Percentiles rank a stretch among this genome's conserved stretches.
Conservation (phyloP, 1,284 basidiomycete species). For the Rhodotorula sp. region DNA sequence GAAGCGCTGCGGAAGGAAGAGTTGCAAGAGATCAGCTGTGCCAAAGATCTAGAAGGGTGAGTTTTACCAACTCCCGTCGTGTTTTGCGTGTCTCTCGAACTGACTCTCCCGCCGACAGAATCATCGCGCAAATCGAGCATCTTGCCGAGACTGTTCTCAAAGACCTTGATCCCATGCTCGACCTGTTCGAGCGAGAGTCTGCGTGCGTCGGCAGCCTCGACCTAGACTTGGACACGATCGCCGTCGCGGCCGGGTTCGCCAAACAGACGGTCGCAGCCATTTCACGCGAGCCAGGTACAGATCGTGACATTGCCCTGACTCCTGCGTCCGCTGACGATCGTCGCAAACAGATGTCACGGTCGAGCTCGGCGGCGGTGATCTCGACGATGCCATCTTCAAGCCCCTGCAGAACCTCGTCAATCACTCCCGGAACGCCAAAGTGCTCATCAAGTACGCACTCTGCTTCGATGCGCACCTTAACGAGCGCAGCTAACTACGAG, state of each 20-base stretch:
- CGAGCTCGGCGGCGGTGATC: constrained; percentile 69
- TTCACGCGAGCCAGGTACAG: constrained; percentile 70
- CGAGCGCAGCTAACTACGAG: fast-evolving
- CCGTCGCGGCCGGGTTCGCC: constrained; percentile 79
- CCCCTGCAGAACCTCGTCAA: constrained; percentile 78
- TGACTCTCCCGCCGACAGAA: constrained; percentile 54
- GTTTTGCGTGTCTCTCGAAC: too few relatives aligned
- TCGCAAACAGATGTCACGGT: constrained; percentile 62
- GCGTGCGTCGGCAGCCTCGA: constrained; percentile 77
- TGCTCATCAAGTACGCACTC: constrained; percentile 65
- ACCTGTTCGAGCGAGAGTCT: constrained; percentile 83
- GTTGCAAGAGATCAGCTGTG: constrained; percentile 88
- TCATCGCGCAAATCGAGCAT: constrained; percentile 87
- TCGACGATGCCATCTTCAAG: constrained; percentile 69
- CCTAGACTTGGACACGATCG: constrained; percentile 84
- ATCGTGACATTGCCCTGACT: background rate
- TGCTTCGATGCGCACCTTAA: too few relatives aligned
- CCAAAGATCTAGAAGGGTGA: constrained; percentile 78
- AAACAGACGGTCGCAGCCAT: constrained; percentile 75
- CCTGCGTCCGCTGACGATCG: background rate
- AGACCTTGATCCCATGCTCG: constrained; percentile 65
- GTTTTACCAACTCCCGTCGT: constrained; percentile 45
- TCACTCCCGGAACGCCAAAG: constrained; percentile 74
- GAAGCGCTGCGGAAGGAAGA: constrained; percentile 78
- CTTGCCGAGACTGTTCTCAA: constrained; percentile 76